Conservation (phyloP, 306 rosid species). For the Vigna radiata region DNA sequence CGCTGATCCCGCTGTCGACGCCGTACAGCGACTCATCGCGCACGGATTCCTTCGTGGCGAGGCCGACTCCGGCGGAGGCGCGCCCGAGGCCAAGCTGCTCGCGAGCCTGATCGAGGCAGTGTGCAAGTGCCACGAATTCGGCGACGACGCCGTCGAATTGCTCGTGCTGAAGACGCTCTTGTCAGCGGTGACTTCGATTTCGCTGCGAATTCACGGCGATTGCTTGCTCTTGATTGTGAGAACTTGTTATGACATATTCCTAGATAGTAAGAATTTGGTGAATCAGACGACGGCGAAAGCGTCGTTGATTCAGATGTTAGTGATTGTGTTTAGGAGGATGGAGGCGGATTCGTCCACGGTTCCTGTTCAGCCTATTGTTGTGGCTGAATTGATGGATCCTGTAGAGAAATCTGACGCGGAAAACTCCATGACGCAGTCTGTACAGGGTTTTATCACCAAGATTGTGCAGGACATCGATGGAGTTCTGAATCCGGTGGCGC, state of each 20-base stretch:
- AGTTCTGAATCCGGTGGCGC: constrained; percentile 74
- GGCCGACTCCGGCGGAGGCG: constrained; percentile 75
- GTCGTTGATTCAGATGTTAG: constrained; percentile 93
- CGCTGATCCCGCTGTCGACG: constrained; percentile 95
- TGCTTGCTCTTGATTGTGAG: constrained; percentile 88
- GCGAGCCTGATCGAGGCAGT: constrained; percentile 82
- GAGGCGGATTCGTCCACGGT: constrained; percentile 98
- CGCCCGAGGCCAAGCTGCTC: constrained; percentile 74
- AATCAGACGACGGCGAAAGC: constrained; percentile 99
- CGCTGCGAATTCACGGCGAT: constrained; percentile 94
- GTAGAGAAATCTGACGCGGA: constrained; percentile 82
- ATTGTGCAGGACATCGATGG: constrained; percentile 97
- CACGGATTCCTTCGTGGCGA: constrained; percentile 92
- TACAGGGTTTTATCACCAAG: constrained; percentile 93
- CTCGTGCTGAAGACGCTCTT: constrained; percentile 85
- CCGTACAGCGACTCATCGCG: constrained; percentile 83
- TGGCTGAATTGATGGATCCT: constrained; percentile 95
- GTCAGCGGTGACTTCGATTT: constrained; percentile 94
- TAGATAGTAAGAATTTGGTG: constrained; percentile 87
- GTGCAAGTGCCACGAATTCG: constrained; percentile 87
- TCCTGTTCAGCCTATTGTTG: constrained; percentile 98
- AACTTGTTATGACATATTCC: constrained; percentile 89
- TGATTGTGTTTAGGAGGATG: constrained; percentile 97
- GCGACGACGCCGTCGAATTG: constrained; percentile 89
- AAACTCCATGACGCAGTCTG: constrained; percentile 81